phyloP scores from a whole-genome alignment of 139 green algal genomes.

The Chlamydomonas schloesseri region DNA sequence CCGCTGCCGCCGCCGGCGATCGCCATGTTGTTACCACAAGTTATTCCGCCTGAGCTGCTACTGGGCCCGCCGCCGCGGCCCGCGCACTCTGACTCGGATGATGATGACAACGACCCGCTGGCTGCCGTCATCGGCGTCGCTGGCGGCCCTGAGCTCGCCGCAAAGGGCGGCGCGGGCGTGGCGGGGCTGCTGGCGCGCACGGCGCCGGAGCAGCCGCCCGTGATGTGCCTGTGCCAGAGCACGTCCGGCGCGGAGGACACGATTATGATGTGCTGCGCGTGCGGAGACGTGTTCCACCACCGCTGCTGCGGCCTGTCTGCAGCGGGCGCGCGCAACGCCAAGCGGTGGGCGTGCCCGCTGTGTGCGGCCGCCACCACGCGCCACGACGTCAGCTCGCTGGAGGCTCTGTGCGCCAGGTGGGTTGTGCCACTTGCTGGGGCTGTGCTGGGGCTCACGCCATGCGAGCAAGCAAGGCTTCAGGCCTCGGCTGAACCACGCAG shows the following conservation, averaged over 20 bases:
- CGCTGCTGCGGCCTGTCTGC: constrained; percentile 71
- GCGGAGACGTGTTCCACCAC: constrained; percentile 82
- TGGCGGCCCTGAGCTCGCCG: neutral
- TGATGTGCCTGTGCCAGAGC: constrained; percentile 28
- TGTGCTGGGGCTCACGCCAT: too few species aligned
- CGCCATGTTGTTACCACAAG: neutral
- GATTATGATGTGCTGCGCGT: constrained; percentile 77
- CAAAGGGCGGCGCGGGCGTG: neutral
- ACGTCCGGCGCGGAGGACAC: constrained; percentile 18
- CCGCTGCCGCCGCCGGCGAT: neutral
- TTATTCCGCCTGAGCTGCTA: neutral
- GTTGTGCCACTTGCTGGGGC: too few species aligned
- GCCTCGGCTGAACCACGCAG: too few species aligned
- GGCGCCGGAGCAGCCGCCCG: neutral
- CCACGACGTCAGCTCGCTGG: constrained; percentile 11
- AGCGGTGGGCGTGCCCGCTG: constrained; percentile 76
- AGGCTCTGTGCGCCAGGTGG: constrained; percentile 21
- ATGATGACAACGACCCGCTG: too few species aligned
- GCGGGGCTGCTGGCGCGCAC: neutral
- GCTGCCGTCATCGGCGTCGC: too few species aligned
- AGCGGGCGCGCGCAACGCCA: constrained; percentile 9
- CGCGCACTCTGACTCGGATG: too few species aligned
- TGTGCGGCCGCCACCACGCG: constrained; percentile 50
- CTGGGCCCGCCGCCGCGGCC: too few species aligned
- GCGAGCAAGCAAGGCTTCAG: too few species aligned